phyloP scores from a whole-genome alignment of 2,329 filamentous ascomycete species.

The Tolypocladium tundrense region DNA sequence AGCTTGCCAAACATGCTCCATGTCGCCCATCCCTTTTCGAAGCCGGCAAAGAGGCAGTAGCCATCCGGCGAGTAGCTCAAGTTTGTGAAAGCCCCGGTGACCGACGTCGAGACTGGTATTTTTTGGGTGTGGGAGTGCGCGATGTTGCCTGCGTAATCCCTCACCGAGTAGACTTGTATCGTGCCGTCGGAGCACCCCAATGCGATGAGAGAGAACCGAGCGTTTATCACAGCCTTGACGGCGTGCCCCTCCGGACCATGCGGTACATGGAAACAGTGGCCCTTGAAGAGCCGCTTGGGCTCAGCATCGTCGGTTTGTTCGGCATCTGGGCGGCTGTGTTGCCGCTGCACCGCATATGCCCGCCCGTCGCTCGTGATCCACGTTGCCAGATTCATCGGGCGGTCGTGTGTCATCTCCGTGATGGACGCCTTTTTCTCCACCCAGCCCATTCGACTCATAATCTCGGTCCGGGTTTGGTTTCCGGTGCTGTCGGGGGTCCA shows the following conservation, averaged over 20 bases:
- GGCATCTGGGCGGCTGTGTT: conserved; percentile 28
- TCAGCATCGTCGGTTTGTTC: conserved; percentile 34
- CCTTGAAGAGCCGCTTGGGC: conserved; percentile 66
- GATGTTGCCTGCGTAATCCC: conserved; percentile 89
- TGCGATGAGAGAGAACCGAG: conserved; percentile 86
- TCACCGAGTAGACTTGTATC: conserved; percentile 82
- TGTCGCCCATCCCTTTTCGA: conserved; percentile 83
- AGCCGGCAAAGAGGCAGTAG: conserved; percentile 91
- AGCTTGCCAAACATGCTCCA: conserved; percentile 97
- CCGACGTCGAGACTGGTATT: conserved; percentile 54
- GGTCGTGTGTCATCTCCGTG: conserved; percentile 81
- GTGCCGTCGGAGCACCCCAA: conserved; percentile 72
- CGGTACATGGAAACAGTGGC: conserved; percentile 81
- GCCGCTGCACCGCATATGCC: conserved; percentile 82
- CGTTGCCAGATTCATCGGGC: conserved; percentile 89
- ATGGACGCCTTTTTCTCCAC: conserved; percentile 68
- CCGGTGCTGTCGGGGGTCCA: conserved; percentile 80
- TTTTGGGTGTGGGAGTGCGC: conserved; percentile 72
- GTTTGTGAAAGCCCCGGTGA: conserved; percentile 62
- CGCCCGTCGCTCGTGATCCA: conserved; percentile 86
- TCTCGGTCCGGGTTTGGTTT: conserved; percentile 81
- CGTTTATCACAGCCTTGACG: conserved; percentile 74
- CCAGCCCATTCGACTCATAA: conserved; percentile 81
- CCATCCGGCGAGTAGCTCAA: conserved; percentile 88
- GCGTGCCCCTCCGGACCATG: conserved; percentile 50